Conservation (phyloP, 176 grass and related monocot genomes). For the Carex scoparia region DNA sequence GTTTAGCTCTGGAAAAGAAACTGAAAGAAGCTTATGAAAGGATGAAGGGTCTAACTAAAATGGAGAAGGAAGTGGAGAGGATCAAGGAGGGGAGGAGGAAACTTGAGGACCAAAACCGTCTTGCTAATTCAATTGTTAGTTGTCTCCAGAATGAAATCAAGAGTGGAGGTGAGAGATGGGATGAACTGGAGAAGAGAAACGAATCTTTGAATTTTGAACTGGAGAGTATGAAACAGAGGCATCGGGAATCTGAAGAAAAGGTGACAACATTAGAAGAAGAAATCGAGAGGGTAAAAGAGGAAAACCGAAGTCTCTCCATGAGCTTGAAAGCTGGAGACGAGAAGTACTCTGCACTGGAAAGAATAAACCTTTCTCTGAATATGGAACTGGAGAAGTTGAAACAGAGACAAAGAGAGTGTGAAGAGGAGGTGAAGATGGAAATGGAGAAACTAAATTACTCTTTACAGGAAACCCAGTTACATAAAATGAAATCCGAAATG, state of each 20-base stretch:
- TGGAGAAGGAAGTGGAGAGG: slow-evolving; percentile 56
- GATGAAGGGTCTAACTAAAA: slow-evolving; percentile 41
- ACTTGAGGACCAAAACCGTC: slow-evolving; percentile 32
- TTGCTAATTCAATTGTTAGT: slow-evolving; percentile 17
- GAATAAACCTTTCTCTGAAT: slow-evolving; percentile 4
- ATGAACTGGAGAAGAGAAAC: slow-evolving; percentile 10
- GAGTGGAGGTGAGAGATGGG: slow-evolving; percentile 13
- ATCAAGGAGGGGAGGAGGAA: slow-evolving; percentile 29
- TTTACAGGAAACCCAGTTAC: slow-evolving; percentile 17
- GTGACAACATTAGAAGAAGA: slow-evolving; percentile 1
- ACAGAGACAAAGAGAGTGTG: background rate
- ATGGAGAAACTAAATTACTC: slow-evolving; percentile 22
- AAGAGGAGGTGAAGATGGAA: background rate
- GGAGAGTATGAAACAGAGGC: slow-evolving; percentile 16
- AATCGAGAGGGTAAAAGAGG: slow-evolving; percentile 7
- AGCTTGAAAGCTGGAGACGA: background rate
- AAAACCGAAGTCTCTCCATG: background rate
- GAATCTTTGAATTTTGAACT: slow-evolving; percentile 13
- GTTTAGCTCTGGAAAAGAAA: slow-evolving; percentile 61
- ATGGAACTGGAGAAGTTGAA: slow-evolving; percentile 18
- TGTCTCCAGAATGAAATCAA: slow-evolving; percentile 31
- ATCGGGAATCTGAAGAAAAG: slow-evolving; percentile 3
- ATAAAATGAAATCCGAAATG: slow-evolving; percentile 31
- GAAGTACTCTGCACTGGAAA: slow-evolving; percentile 5
- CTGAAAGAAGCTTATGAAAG: slow-evolving; percentile 59